Evolutionary conservation across 2,329 filamentous ascomycete species (phyloP).

Genomic region (Thielaviopsis cerberus): DNA sequence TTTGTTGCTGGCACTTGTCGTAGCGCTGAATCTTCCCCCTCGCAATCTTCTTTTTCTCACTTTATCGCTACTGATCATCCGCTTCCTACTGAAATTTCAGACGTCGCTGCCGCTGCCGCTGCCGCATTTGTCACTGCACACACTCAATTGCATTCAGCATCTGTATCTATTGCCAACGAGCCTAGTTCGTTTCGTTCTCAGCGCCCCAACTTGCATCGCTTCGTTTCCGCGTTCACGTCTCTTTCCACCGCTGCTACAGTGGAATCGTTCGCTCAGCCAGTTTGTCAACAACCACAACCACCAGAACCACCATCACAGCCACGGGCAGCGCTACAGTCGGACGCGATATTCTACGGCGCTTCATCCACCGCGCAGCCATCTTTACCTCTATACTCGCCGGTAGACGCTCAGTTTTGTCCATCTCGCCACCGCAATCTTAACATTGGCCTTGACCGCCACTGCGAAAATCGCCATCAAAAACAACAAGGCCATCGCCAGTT

Average conservation of each 20-base stretch:
- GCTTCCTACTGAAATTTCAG: neutral
- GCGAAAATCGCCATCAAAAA: neutral
- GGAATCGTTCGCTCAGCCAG: constrained; percentile 7
- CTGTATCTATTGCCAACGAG: neutral
- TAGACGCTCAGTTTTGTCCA: neutral
- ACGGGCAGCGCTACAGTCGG: neutral
- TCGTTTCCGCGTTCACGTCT: neutral
- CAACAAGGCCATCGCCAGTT: neutral
- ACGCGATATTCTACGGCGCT: neutral
- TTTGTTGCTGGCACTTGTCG: neutral
- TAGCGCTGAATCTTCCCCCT: neutral
- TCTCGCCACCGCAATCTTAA: neutral
- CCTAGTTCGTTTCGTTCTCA: neutral
- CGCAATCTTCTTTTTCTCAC: neutral
- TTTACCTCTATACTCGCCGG: neutral
- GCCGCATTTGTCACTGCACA: neutral
- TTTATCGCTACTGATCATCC: neutral
- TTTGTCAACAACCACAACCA: neutral
- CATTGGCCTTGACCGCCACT: neutral
- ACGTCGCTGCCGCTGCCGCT: neutral
- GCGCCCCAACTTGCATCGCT: neutral
- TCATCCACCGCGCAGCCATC: neutral
- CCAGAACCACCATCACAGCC: neutral
- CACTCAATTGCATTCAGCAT: neutral
- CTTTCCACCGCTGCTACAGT: neutral